phyloP scores from a whole-genome alignment of 441 rosid species.

The Sinapis alba region DNA sequence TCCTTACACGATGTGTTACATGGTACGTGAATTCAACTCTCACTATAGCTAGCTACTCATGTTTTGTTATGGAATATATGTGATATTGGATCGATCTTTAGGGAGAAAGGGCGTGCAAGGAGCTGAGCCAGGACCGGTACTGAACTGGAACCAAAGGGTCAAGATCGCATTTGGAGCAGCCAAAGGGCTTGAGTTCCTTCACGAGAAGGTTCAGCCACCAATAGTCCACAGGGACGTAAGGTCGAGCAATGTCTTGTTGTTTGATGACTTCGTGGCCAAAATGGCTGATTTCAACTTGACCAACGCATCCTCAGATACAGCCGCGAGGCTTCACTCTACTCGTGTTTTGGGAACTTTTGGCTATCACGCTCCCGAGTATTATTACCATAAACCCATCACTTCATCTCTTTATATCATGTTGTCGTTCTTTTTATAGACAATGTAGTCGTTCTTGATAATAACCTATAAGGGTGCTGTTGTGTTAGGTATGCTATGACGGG shows the following conservation, averaged over 20 bases:
- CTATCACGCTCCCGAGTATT: conserved; percentile 96
- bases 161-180: conserved; percentile 91
- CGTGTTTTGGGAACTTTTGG: conserved; percentile 95
- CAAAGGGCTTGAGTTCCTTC: conserved; percentile 86
- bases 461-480: not conserved
- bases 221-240: conserved; percentile 88
- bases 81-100: conserved; percentile 24
- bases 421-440: not conserved
- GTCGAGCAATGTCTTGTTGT: conserved; percentile 88
- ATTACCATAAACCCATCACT: not conserved
- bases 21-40: conserved; percentile 46
- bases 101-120: conserved; percentile 94
- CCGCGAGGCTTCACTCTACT: conserved; percentile 90
- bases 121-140: conserved; percentile 85
- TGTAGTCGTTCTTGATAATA: not conserved
- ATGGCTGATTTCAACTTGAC: conserved; percentile 92
- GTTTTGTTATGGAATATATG: not conserved
- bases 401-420: not conserved
- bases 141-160: conserved; percentile 84
- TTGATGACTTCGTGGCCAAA: conserved; percentile 73
- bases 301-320: conserved; percentile 78
- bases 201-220: conserved; percentile 87
- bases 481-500: conserved; percentile 97
- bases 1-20: conserved; percentile 91
- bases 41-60: not conserved